phyloP scores from a whole-genome alignment of 176 grass and related monocot species.

The Musa troglodytarum region DNA sequence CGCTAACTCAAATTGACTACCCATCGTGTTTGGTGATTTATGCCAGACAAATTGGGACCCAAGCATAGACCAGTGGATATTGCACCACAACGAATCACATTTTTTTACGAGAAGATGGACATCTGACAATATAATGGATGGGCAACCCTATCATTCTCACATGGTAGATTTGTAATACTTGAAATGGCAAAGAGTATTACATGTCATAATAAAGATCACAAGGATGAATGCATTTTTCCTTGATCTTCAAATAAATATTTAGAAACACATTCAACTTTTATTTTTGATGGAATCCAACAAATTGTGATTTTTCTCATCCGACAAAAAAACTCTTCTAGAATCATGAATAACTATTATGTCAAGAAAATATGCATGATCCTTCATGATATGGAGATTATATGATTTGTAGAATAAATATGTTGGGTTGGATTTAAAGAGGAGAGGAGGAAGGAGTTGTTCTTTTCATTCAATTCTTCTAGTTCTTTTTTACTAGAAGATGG shows the following conservation, averaged over 20 bases:
- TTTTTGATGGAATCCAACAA: slow-evolving; percentile 59
- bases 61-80: slow-evolving; percentile 87
- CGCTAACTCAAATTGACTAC: slow-evolving; percentile 57
- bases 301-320: slow-evolving; percentile 84
- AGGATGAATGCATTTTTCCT: slow-evolving; percentile 27
- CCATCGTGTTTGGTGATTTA: slow-evolving; percentile 63
- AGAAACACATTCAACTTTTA: slow-evolving; percentile 49
- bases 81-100: slow-evolving; percentile 49
- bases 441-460: no score
- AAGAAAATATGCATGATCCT: slow-evolving; percentile 11
- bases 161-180: slow-evolving; percentile 56
- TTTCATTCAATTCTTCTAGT: no score
- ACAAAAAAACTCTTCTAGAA: slow-evolving; percentile 68
- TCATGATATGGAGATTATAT: background rate
- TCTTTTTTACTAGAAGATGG: no score
- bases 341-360: slow-evolving; percentile 25
- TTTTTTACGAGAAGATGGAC: slow-evolving; percentile 19
- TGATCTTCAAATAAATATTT: slow-evolving; percentile 56
- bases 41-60: slow-evolving; percentile 47
- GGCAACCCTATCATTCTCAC: slow-evolving; percentile 26
- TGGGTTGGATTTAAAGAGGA: no score
- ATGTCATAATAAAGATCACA: slow-evolving; percentile 76
- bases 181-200: slow-evolving; percentile 58
- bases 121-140: slow-evolving; percentile 44
- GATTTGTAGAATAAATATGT: no score